Percentiles rank a stretch among this genome's conserved stretches.
These are phyloP conservation scores for Cyanophora paradoxa DNA, from an alignment of 78 protist species.

Conservation along the genomic window DNA sequence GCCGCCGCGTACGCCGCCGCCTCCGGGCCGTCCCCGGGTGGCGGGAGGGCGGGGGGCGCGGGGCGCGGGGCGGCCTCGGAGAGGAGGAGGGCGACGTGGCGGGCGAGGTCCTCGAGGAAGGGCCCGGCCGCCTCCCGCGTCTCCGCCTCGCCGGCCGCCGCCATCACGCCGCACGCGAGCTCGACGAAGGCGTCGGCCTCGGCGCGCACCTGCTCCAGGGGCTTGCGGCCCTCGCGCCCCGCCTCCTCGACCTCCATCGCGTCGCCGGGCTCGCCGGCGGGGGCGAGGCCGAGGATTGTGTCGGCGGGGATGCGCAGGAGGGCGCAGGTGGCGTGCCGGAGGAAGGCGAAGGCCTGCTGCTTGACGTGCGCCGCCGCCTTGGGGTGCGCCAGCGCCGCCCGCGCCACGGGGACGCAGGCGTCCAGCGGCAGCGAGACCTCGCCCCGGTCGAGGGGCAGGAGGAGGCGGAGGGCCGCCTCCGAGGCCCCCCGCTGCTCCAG, in stretches of 20 bases:
- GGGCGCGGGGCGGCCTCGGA: not conserved
- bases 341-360: not conserved
- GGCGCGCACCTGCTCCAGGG: too few species aligned
- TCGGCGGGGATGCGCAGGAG: not conserved
- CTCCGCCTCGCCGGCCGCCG: not conserved
- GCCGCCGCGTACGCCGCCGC: not conserved
- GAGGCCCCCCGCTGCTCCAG: not conserved
- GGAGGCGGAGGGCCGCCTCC: not conserved
- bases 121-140: not conserved
- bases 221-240: too few species aligned
- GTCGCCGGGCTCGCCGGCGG: not conserved
- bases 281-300: not conserved
- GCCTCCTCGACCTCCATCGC: too few species aligned
- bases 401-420: too few species aligned
- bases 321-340: not conserved
- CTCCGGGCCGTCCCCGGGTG: not conserved
- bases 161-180: too few species aligned
- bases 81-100: not conserved
- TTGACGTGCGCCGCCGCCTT: not conserved
- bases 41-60: not conserved
- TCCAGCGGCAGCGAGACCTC: not conserved
- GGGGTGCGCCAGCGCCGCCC: too few species aligned
- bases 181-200: too few species aligned
- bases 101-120: not conserved
- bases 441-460: not conserved